Evolutionary conservation across 2,329 filamentous ascomycete species (phyloP), one percentile per base, ranked within the genome.

Genomic region (Ophiostoma himal-ulmi): DNA sequence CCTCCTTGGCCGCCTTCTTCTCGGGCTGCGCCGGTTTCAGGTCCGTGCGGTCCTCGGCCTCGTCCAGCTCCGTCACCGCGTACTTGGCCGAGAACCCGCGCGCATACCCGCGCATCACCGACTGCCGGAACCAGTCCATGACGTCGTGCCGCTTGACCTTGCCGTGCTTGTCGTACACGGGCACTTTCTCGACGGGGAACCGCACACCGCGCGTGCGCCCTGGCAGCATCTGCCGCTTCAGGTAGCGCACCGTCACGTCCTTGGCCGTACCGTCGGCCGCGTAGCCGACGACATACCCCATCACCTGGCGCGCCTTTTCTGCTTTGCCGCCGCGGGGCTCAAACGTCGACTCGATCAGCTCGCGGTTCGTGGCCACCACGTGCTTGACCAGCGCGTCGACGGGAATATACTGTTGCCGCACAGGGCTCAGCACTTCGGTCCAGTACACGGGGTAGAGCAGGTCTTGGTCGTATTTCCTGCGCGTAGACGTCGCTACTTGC

Each of bases 221-320:
- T 0, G 95, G 95, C 77, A 93, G 89, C 69, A 90, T 85, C 71
- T 91, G 91, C 30, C 90, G 88, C 76, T 90, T 94, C 8, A 99
- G 82, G 78, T 99, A 99, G 37, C 95, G 87, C 13, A 95, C 89
- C 0, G 95, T 99, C 20, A 99, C 91, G 77, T 99, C 95, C 78
- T 98, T 98, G 14, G 93, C 94, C 0, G 93, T 94, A 1, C 92
- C 92, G 77, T 98, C 94, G 3, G 87, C 80, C 0, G 91, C 92
- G 79, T 91, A 92, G 0, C 91, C 94, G 26, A 98, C 83, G 2
- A 96, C 86, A 76, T 99, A 99, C 65, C 92, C 91, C 76, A 97
- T 93, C 14, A 96, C 88, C 78, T 98, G 94, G 75, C 92, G 94
- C 0, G 91, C 88, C 75, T 91, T 93, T 44, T 97, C 93, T 0